Base-by-base conservation (phyloP, 176 grass and related monocot species). In the Poa pratensis region DNA sequence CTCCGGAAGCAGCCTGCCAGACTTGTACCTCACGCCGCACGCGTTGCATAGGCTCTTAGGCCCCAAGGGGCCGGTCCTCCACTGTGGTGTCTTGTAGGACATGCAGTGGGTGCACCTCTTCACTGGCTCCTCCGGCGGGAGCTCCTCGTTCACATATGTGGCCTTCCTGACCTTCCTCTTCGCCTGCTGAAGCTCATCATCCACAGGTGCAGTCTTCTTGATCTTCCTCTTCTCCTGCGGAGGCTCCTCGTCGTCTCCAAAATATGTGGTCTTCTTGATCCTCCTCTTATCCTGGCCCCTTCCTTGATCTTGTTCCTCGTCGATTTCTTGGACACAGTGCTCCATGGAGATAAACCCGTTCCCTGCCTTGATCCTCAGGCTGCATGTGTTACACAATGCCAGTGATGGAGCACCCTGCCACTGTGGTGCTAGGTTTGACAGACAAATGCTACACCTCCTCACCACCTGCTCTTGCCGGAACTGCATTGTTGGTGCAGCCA, bases 41-140 rank as follows among this genome's bases (percentile, higher is more conserved):
- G 93, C 93, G 16, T 95, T 95, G 90, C 93, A 95, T 20, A 95
- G 88, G 20, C 83, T 95, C 83, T 95, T 95, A 70, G 93, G 90
- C 17, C 93, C 93, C 86, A 88, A 45, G 19, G 93, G 93, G 50
- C 93, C 93, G 0, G 86, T 15, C 77, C 93, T 92, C 93, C 93
- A 95, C 88, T 95, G 93, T 10, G 93, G 93, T 20, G 93, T 95
- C 83, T 90, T 86, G 75, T 83, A 89, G 86, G 93, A 95, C 80
- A 95, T 80, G 83, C 93, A 95, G 62, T 95, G 93, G 86, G 76
- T 89, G 90, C 93, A 95, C 86, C 80, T 84, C 88, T 83, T 84
- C 54, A 60, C 48, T 73, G 81, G 39, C 72, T 77, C 48, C 75
- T 82, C 87, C 2, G 10, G 40, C 28, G 59, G 80, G 26, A 60